Conservation (phyloP, 208 protist species). For the Leishmania turanica region DNA sequence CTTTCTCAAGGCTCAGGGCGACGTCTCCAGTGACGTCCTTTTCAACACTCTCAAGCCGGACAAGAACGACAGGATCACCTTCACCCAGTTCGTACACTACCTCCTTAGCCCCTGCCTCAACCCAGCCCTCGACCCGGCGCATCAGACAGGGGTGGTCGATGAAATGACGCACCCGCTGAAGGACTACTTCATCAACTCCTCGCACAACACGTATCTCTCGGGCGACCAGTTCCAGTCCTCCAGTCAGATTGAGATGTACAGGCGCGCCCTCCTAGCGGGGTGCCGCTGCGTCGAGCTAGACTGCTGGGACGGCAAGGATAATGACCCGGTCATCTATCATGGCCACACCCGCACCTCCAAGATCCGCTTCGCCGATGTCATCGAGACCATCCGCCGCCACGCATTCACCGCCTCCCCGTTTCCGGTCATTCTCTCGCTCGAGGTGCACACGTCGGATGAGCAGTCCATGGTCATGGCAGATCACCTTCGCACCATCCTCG, state of each 20-base stretch:
- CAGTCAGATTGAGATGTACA: constrained; percentile 67
- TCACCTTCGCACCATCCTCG: constrained; percentile 55
- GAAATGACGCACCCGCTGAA: constrained; percentile 87
- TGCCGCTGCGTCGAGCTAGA: constrained; percentile 88
- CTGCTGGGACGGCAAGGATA: constrained; percentile 77
- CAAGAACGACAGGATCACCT: constrained; percentile 25
- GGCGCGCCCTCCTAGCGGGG: constrained; percentile 54
- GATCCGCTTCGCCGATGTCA: constrained; percentile 61
- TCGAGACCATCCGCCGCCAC: constrained; percentile 59
- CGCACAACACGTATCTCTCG: constrained; percentile 96
- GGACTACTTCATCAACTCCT: constrained; percentile 92
- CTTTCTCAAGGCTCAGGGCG: constrained; percentile 43
- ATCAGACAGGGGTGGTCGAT: constrained; percentile 32
- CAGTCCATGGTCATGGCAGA: constrained; percentile 77
- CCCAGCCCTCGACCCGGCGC: constrained; percentile 34
- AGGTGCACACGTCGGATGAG: constrained; percentile 65
- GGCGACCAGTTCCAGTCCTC: constrained; percentile 89
- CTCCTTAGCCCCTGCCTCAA: constrained; percentile 45
- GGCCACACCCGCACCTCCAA: constrained; percentile 82
- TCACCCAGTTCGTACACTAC: constrained; percentile 39
- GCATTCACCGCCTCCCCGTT: constrained; percentile 70
- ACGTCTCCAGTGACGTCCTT: constrained; percentile 16
- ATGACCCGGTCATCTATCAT: constrained; percentile 82
- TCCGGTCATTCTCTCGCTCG: constrained; percentile 85
- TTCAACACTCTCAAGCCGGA: constrained; percentile 35